These are phyloP conservation scores for Nidularia pulvinata DNA, from an alignment of 768 basidiomycete genomes.

Conservation along the genomic window DNA sequence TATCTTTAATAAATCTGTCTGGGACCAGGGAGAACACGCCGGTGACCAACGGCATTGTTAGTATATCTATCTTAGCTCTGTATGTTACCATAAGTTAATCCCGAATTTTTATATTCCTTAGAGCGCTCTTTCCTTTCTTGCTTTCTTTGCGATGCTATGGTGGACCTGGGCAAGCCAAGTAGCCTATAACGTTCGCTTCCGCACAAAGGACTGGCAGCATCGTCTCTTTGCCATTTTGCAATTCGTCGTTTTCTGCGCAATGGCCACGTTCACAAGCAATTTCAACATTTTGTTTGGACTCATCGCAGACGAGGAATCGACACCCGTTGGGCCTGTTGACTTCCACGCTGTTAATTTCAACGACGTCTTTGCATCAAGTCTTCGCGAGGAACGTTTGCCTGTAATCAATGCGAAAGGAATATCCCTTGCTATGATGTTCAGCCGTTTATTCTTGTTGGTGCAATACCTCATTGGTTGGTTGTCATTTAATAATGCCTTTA, in stretches of 20 bases:
- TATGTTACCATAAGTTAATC: no score
- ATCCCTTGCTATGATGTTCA: not conserved
- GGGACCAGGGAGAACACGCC: no score
- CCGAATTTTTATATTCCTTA: no score
- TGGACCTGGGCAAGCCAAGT: constrained; percentile 1
- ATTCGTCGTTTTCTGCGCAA: not conserved
- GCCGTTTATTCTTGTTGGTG: not conserved
- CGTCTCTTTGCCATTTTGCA: not conserved
- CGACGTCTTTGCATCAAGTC: not conserved
- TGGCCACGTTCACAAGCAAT: constrained; percentile 1
- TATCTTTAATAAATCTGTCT: no score
- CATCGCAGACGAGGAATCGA: not conserved
- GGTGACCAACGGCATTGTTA: no score
- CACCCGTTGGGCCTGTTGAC: not conserved
- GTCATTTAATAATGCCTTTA: no score
- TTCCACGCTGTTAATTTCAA: not conserved
- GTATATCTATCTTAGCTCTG: no score
- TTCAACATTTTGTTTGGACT: not conserved
- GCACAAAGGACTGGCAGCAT: not conserved
- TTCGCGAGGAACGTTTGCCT: not conserved
- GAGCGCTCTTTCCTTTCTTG: not conserved
- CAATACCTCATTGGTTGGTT: not conserved
- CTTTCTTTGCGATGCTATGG: not conserved
- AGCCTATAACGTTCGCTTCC: not conserved
- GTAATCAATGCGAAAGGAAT: not conserved